Base-by-base conservation (phyloP, 768 basidiomycete species). In the Tulasnella sp. region DNA sequence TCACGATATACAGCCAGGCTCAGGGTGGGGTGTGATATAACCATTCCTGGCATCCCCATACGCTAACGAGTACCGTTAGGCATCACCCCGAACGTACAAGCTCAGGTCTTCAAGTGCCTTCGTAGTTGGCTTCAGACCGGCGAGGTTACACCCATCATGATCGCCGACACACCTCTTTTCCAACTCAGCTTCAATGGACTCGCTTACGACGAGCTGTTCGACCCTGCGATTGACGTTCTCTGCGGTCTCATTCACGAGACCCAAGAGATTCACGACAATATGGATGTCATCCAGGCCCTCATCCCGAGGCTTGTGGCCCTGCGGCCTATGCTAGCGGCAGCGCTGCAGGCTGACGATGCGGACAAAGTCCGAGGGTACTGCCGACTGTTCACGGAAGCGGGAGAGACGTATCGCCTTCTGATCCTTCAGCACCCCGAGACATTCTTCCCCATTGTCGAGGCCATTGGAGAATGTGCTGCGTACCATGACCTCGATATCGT, bases 201-300 rank as follows among this genome's bases (percentile, higher is more conserved):
- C 38, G 86, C 86, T 3, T 91, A 91, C 3, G 93, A 96, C 22
- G 88, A 90, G 64, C 87, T 99, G n/a, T 99, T 99, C 81, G 97
- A 99, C 80, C 83, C 91, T 8, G 96, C 95, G 1, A 94, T 96
- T 49, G 93, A 97, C 77, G 91, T 93, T 42, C 87, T 99, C 77
- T 96, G 94, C 82, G 95, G 97, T 82, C 84, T 98, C 80, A 94
- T 99, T 74, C 97, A 99, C 83, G 97, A 99, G 83, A 99, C 97
- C 0, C 96, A 98, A 83, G 97, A 99, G 83, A 88, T 97, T 38
- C 92, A 97, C 77, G 97, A 98, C 38, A 96, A 94, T 81, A 93
- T 96, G 89, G 83, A 88, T 29, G 89, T 93, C 79, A 96, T 99
- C 80, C 88, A 97, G 81, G 85, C 91, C 77, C 91, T 99, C 76